These are phyloP conservation scores for Colletotrichum tofieldiae DNA, from an alignment of 2,329 filamentous ascomycete species.

Conservation along the genomic window DNA sequence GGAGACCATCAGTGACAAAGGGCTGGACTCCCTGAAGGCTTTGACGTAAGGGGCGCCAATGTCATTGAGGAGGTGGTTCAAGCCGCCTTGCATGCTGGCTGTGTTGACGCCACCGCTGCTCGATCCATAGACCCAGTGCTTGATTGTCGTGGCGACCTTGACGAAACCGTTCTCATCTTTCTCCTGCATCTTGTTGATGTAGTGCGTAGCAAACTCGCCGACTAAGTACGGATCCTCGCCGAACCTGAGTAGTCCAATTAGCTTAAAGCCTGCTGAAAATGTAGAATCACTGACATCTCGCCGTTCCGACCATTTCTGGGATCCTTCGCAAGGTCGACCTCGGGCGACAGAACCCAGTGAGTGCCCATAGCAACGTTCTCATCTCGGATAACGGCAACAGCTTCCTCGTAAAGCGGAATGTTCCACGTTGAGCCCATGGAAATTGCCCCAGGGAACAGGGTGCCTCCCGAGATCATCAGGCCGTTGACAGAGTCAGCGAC, in stretches of 20 bases:
- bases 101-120: constrained; percentile 52
- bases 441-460: constrained; percentile 51
- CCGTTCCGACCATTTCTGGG: constrained; percentile 48
- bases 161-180: constrained; percentile 51
- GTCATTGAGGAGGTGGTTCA: constrained; percentile 55
- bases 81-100: constrained; percentile 51
- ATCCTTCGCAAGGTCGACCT: constrained; percentile 52
- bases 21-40: constrained; percentile 48
- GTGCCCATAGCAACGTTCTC: constrained; percentile 52
- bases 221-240: constrained; percentile 53
- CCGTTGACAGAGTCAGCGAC: constrained; percentile 51
- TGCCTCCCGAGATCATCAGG: constrained; percentile 50
- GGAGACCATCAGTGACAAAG: constrained; percentile 52
- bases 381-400: constrained; percentile 49
- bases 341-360: constrained; percentile 53
- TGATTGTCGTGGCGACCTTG: constrained; percentile 55
- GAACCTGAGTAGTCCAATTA: constrained; percentile 44
- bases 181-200: constrained; percentile 55
- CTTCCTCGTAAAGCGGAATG: constrained; percentile 49
- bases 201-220: constrained; percentile 51
- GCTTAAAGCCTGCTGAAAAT: too few species aligned
- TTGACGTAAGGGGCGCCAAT: constrained; percentile 50
- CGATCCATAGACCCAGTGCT: constrained; percentile 55
- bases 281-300: constrained; percentile 43
- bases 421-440: constrained; percentile 52